Evolutionary conservation across 306 rosid genomes (phyloP).

Genomic region (Lupinus albus): DNA sequence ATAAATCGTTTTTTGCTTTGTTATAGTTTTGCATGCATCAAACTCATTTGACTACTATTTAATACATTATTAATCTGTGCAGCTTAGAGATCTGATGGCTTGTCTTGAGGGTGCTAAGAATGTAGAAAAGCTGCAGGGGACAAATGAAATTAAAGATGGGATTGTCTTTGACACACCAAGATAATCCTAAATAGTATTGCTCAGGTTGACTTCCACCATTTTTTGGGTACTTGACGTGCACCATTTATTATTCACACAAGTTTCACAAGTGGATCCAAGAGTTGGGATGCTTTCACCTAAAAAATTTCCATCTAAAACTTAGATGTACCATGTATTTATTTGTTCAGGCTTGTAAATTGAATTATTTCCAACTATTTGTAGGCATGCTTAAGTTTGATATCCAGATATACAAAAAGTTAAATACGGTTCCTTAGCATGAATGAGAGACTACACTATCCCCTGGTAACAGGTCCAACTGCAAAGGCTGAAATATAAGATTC

Average conservation of each 20-base stretch:
- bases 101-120: slow-evolving; percentile 60
- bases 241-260: slow-evolving; percentile 14
- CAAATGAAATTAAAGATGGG: slow-evolving; percentile 47
- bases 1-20: not conserved
- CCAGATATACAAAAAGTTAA: not conserved
- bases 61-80: slow-evolving; percentile 38
- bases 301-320: not conserved
- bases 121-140: slow-evolving; percentile 43
- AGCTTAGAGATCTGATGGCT: slow-evolving; percentile 78
- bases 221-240: not conserved
- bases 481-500: too few relatives aligned
- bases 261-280: slow-evolving; percentile 14
- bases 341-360: slow-evolving; percentile 29
- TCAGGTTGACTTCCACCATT: not conserved
- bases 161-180: slow-evolving; percentile 36
- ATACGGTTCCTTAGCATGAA: too few relatives aligned
- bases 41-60: slow-evolving; percentile 32
- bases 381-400: slow-evolving; percentile 6
- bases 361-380: not conserved
- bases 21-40: slow-evolving; percentile 5
- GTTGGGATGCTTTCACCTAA: slow-evolving; percentile 28
- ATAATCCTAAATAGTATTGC: slow-evolving; percentile 42
- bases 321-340: not conserved
- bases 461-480: too few relatives aligned
- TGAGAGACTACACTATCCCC: too few relatives aligned